These are phyloP conservation scores for Sorghum bicolor DNA, from an alignment of 176 grass and related monocot genomes.

Conservation along the genomic window Sorghum_bicolor_NCBIv3 NC_012872.2:5588501-5589000, in stretches of 20 bases:
- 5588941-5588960: no score
- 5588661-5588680: slow-evolving; percentile 63
- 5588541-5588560: background rate
- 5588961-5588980: slow-evolving; percentile 13
- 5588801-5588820: slow-evolving; percentile 1
- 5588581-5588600: slow-evolving; percentile 26
- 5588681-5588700: slow-evolving; percentile 18
- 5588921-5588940: background rate
- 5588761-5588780: slow-evolving; percentile 45
- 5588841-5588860: slow-evolving; percentile 56
- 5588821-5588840: slow-evolving; percentile 54
- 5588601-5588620: slow-evolving; percentile 43
- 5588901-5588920: background rate
- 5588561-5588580: slow-evolving; percentile 35
- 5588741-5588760: slow-evolving; percentile 46
- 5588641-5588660: slow-evolving; percentile 55
- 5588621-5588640: slow-evolving; percentile 44
- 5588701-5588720: slow-evolving; percentile 52
- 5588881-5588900: background rate
- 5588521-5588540: background rate
- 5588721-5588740: slow-evolving; percentile 39
- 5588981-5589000: slow-evolving; percentile 15
- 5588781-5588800: slow-evolving; percentile 63
- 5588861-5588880: slow-evolving; percentile 33
- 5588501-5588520: slow-evolving; percentile 43